Percentiles rank a stretch among this genome's conserved stretches.
phyloP scores from a whole-genome alignment of 768 basidiomycete genomes.

The Fomitopsis pulvina region DNA sequence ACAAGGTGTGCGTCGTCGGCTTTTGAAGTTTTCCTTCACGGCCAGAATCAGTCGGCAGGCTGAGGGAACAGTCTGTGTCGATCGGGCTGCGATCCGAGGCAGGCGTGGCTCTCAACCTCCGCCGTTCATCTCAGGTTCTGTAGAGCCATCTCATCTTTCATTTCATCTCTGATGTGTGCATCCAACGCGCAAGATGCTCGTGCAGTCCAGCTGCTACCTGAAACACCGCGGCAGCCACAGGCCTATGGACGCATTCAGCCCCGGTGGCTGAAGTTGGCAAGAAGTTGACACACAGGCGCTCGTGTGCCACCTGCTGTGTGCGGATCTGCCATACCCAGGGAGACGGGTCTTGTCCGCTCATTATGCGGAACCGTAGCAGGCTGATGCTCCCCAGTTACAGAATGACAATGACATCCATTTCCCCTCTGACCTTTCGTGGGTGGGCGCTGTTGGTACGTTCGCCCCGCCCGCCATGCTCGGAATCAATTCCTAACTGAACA shows the following conservation, averaged over 20 bases:
- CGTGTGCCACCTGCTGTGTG: background rate
- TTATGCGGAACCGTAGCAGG: background rate
- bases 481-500: no score
- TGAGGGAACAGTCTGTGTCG: constrained; percentile 6
- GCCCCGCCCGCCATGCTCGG: no score
- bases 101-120: constrained; percentile 7
- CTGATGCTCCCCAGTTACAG: background rate
- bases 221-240: background rate
- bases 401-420: no score
- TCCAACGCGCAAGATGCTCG: background rate
- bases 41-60: constrained; percentile 15
- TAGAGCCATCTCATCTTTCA: background rate
- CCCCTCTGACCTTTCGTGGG: no score
- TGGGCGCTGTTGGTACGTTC: no score
- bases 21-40: constrained; percentile 14
- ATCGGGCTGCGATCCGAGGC: constrained; percentile 10
- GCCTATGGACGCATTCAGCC: background rate
- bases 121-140: background rate
- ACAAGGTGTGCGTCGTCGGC: constrained; percentile 8
- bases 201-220: background rate
- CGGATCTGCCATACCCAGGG: background rate
- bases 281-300: background rate
- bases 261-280: background rate
- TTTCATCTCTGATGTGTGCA: constrained; percentile 1
- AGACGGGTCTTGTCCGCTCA: background rate